A percentile compares a stretch with the other conserved stretches of the same genome.
Conservation (phyloP, 106 monocot species). For the Amphibolis antarctica region DNA sequence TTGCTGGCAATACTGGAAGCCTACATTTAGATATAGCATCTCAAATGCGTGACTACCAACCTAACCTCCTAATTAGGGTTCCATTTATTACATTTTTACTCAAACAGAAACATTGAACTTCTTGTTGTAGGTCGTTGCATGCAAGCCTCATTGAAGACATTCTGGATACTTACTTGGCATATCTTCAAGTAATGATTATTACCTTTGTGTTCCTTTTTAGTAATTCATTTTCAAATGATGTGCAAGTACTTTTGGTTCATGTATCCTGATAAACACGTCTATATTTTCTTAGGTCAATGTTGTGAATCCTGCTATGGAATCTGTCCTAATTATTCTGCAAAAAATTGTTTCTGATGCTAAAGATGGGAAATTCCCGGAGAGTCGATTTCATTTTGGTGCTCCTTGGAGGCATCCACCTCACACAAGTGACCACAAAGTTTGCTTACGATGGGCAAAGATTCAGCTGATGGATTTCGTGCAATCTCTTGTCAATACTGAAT, state of each 20-base stretch:
- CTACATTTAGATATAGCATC: too few relatives aligned
- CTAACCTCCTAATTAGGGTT: too few relatives aligned
- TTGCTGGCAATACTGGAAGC: too few relatives aligned
- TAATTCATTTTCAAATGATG: too few relatives aligned
- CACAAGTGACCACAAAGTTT: slow-evolving; percentile 28
- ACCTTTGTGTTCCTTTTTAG: background rate
- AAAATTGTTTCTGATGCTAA: slow-evolving; percentile 69
- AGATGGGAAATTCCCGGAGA: slow-evolving; percentile 58
- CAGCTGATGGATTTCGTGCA: slow-evolving; percentile 93
- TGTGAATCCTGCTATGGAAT: slow-evolving; percentile 93
- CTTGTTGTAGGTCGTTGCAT: slow-evolving; percentile 22
- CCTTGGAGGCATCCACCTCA: slow-evolving; percentile 91
- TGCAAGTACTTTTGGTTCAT: background rate
- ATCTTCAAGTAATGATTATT: slow-evolving; percentile 53
- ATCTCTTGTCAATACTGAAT: slow-evolving; percentile 72
- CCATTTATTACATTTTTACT: too few relatives aligned
- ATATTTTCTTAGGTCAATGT: slow-evolving; percentile 43
- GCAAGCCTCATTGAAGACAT: slow-evolving; percentile 56
- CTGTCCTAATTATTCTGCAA: slow-evolving; percentile 44
- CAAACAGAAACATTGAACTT: too few relatives aligned
- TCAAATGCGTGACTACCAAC: too few relatives aligned
- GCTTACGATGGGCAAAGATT: slow-evolving; percentile 73
- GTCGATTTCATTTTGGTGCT: slow-evolving; percentile 57
- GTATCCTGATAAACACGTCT: background rate
- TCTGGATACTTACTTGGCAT: slow-evolving; percentile 82